A percentile compares a stretch with the other conserved stretches of the same genome.
phyloP scores from a whole-genome alignment of 2,329 filamentous ascomycete species.

The Botryosphaeria dothidea region DNA sequence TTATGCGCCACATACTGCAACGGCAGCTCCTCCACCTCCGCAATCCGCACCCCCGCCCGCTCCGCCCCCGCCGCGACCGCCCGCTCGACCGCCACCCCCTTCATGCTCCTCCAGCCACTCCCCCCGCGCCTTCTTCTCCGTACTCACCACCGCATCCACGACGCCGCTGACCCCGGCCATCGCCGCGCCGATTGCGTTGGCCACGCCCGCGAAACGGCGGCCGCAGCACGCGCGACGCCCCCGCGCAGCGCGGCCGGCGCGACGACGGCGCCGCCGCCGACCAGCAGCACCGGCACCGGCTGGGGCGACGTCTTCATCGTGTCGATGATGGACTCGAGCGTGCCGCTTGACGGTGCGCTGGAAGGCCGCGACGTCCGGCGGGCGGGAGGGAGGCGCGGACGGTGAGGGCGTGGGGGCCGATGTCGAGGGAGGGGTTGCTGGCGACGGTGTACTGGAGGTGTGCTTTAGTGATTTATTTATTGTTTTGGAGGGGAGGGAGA shows the following conservation, averaged over 20 bases:
- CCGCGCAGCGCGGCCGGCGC: slow-evolving; percentile 51
- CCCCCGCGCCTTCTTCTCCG: not conserved
- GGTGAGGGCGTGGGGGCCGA: slow-evolving; percentile 24
- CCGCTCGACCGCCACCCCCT: slow-evolving; percentile 40
- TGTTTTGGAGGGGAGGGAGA: too few species aligned
- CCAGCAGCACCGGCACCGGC: slow-evolving; percentile 55
- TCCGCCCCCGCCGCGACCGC: slow-evolving; percentile 36
- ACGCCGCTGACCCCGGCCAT: slow-evolving; percentile 58
- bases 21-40: slow-evolving; percentile 47
- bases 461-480: too few species aligned
- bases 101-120: slow-evolving; percentile 42
- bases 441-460: slow-evolving; percentile 51
- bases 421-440: slow-evolving; percentile 24
- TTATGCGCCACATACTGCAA: slow-evolving; percentile 36
- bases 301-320: slow-evolving; percentile 58
- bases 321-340: slow-evolving; percentile 56
- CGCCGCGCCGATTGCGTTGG: slow-evolving; percentile 63
- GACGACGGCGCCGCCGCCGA: slow-evolving; percentile 59
- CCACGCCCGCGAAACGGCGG: slow-evolving; percentile 57
- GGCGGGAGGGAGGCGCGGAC: slow-evolving; percentile 4
- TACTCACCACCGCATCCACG: slow-evolving; percentile 48
- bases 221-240: slow-evolving; percentile 51
- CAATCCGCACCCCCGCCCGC: slow-evolving; percentile 44
- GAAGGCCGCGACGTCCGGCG: slow-evolving; percentile 28
- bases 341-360: slow-evolving; percentile 42